Evolutionary conservation across 495 filamentous ascomycete genomes (phyloP), one percentile per base, ranked within the genome.

Genomic region (Trichoderma gamsii): DNA sequence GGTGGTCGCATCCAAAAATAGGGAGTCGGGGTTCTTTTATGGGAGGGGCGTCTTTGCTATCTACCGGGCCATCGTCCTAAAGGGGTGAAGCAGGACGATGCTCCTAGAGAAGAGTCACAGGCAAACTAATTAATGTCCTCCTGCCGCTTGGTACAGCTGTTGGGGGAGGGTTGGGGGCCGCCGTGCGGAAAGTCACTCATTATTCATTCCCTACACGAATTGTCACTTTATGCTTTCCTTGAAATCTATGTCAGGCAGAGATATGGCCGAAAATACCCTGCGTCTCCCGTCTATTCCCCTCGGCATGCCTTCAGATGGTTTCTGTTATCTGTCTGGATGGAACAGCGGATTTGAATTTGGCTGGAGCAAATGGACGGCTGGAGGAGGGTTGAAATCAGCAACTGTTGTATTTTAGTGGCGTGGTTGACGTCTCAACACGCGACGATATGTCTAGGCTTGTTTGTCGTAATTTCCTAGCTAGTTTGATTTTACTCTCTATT

Each of bases 391-490:
- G 56, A 61, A 61, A 38, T 15, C 56, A 29, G 56, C 56, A 61
- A 61, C 43, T 66, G 65, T 66, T 66, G 65, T 66, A 66, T 66
- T 66, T 66, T 66, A 66, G 65, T 46, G 27, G 65, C 18, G 65
- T 49, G 44, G 15, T 66, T 44, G 63, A 66, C 43, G 65, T 66
- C 65, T 51, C 65, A 46, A 46, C 65, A 66, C 41, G 8, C 65
- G 44, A 61, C n/a, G 25, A 25, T 43, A 49, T 66, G 65, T 66
- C 65, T 66, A 51, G 65, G 41, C 65, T 65, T 65, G 63, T 65
- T 41, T 46, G 65, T 66, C 56, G 56, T 61, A 61, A 25, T 66
- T 66, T 66, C 65, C 43, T 66, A 66, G 65, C 65, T 66, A 66
- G 41, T 66, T 65, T 65, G 63, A 65, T 65, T 65, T 65, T 44